phyloP scores from a whole-genome alignment of 495 filamentous ascomycete genomes.

The Aeminium ludgeri region DNA sequence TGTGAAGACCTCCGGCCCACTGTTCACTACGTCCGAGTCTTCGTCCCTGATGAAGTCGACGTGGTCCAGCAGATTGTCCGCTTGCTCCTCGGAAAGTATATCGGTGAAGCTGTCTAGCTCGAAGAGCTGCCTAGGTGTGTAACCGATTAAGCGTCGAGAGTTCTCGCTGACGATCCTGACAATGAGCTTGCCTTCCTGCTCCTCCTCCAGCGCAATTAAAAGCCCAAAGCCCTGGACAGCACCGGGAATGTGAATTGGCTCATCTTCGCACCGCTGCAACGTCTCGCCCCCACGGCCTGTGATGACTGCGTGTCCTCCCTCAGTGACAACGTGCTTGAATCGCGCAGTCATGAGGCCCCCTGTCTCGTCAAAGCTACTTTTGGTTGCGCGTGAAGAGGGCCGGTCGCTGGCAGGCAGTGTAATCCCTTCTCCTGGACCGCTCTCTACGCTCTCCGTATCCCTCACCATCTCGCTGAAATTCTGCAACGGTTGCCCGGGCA shows the following conservation, averaged over 20 bases:
- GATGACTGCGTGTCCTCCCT: conserved; percentile 71
- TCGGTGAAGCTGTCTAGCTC: conserved; percentile 56
- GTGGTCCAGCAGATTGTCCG: conserved; percentile 68
- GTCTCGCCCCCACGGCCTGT: conserved; percentile 55
- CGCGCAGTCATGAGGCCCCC: conserved; percentile 43
- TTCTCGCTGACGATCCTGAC: conserved; percentile 84
- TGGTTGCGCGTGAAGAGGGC: conserved; percentile 7
- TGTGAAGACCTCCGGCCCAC: conserved; percentile 78
- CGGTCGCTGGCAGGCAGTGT: conserved; percentile 7
- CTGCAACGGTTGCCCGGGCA: conserved; percentile 8
- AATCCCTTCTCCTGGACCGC: conserved; percentile 3
- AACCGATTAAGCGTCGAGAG: conserved; percentile 56
- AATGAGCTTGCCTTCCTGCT: conserved; percentile 44
- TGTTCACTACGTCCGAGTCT: conserved; percentile 47
- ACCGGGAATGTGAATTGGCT: conserved; percentile 82
- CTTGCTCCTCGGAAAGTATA: conserved; percentile 66
- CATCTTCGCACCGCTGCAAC: conserved; percentile 74
- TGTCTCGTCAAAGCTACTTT: conserved; percentile 20
- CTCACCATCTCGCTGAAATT: conserved; percentile 17
- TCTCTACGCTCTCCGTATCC: conserved; percentile 6
- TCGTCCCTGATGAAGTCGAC: conserved; percentile 75
- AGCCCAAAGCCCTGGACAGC: conserved; percentile 78
- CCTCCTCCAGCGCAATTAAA: conserved; percentile 60
- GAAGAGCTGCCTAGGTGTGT: conserved; percentile 65
- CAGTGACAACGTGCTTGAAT: conserved; percentile 64